These are phyloP conservation scores for Kingdonia uniflora DNA, from an alignment of 164 flowering plant species.

Conservation along the genomic window DNA sequence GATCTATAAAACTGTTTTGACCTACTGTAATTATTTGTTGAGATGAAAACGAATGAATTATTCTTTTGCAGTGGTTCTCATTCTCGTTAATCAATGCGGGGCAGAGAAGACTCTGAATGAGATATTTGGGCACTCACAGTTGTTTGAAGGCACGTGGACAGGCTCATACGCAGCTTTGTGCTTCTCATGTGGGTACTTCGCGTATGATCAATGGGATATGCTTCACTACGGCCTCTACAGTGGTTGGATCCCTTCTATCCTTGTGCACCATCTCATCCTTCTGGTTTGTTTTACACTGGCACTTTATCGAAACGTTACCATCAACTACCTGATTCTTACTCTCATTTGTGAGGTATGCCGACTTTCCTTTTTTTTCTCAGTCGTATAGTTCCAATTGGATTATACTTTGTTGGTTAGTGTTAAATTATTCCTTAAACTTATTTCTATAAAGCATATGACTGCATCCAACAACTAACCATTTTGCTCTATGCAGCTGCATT, in stretches of 20 bases:
- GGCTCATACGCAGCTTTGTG: slow-evolving; percentile 74
- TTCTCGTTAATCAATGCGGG: slow-evolving; percentile 50
- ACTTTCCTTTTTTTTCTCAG: background rate
- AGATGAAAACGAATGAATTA: too few relatives aligned
- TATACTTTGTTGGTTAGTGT: background rate
- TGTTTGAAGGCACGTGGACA: slow-evolving; percentile 60
- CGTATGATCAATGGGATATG: slow-evolving; percentile 97
- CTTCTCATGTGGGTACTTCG: slow-evolving; percentile 94
- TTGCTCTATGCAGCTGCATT: slow-evolving; percentile 61
- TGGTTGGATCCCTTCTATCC: slow-evolving; percentile 76
- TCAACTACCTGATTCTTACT: slow-evolving; percentile 94
- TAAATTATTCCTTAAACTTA: too few relatives aligned
- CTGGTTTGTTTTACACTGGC: slow-evolving; percentile 90
- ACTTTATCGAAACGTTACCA: slow-evolving; percentile 71
- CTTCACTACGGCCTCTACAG: slow-evolving; percentile 63
- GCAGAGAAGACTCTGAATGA: slow-evolving; percentile 17
- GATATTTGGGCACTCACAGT: slow-evolving; percentile 81
- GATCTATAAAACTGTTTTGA: too few relatives aligned
- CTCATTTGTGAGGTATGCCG: slow-evolving; percentile 80
- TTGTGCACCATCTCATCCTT: slow-evolving; percentile 75
- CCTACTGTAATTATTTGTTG: too few relatives aligned
- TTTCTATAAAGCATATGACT: background rate
- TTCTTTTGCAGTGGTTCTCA: slow-evolving; percentile 49
- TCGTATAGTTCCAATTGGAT: background rate
- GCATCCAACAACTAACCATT: background rate